Base-by-base conservation (phyloP, 306 rosid species). In the Glycine tomentella region DNA sequence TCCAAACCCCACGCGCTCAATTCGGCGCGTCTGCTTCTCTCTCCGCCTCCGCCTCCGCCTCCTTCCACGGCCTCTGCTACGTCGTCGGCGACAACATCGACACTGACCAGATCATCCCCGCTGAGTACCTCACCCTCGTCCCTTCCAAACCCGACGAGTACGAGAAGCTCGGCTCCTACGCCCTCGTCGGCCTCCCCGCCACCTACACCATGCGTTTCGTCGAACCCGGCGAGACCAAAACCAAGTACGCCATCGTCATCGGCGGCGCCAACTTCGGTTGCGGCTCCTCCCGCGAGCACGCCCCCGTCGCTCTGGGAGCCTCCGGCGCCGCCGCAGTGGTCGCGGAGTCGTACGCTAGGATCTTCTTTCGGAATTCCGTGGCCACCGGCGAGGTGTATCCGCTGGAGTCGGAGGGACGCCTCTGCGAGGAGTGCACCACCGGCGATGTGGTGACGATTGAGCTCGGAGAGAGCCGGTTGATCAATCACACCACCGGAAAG, bases 271-370 rank as follows among this genome's bases (percentile, higher is more conserved):
- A 95, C 89, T 95, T 95, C 67, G 99, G 99, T 9, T 95, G 98
- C 73, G 99, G 99, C 31, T 95, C 99, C 6, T 95, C 99, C 3
- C 91, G 99, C 3, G 99, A 95, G 85, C 99, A 95, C 82, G 98
- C 97, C 3, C 99, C 99, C 36, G 99, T 95, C 45, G 96, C 99
- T 0, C 90, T 95, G 0, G 99, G 99, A 10, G 97, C 99, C 2
- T 84, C 98, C 3, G 99, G 98, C 0, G 90, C 73, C 1, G 75
- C 88, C 38, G 98, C 94, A 2, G 99, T 95, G 51, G 96, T 95
- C 48, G 95, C 93, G 5, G 97, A 95, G 79, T 93, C 99, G 0
- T 95, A 93, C 42, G 98, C 99, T 1, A 80, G 99, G 11, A 93
- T 95, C 74, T 95, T 95, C 82, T 95, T 95, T 82, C 65, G 99